Base-by-base conservation (phyloP, 1,284 basidiomycete genomes). In the Rhizoctonia solani region DNA sequence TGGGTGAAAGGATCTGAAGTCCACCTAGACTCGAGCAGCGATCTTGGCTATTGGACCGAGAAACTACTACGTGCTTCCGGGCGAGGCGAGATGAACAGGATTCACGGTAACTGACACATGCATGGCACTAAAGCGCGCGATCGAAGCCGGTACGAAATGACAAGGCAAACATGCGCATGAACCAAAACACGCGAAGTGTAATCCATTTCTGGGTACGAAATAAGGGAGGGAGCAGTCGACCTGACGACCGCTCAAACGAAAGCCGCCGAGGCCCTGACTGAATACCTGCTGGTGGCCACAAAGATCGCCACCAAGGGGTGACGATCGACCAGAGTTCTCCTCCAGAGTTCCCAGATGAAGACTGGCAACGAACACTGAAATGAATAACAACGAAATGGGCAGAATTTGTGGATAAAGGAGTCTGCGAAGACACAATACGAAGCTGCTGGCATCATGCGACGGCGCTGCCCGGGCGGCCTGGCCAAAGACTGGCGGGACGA, bases 101-200 rank as follows among this genome's bases (percentile, higher is more conserved):
- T 65, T 49, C 61, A 50, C 61, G 61, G 61, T 65, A 65, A 65
- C 61, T 53, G 61, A 65, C 61, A 65, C 61, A 65, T 65, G 61
- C 50, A 44, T 65, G 61, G 37, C 50, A 54, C 61, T 50, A 65
- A 65, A 65, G 61, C 61, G 59, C 44, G 23, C 59, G 61, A 65
- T 65, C 61, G 61, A 65, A 65, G 61, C 61, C 39, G 49, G 61
- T 53, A 50, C 61, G 61, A 65, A 65, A 65, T 65, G 61, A 65
- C 61, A 65, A 65, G 46, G 61, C 61, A 65, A 41, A 54, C 61
- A 65, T 50, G 61, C 61, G 29, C 50, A 14, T 53, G 50, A 13
- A 42, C 41, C 39, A 50, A 49, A 54, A 46, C 61, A 65, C 61
- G 61, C 61, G 61, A 65, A 65, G 61, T 50, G 52, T 50, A 65